Percentiles rank a stretch among this genome's conserved stretches.
Conservation (phyloP, 2,329 filamentous ascomycete species). For the Trichophyton mentagrophytes region DNA sequence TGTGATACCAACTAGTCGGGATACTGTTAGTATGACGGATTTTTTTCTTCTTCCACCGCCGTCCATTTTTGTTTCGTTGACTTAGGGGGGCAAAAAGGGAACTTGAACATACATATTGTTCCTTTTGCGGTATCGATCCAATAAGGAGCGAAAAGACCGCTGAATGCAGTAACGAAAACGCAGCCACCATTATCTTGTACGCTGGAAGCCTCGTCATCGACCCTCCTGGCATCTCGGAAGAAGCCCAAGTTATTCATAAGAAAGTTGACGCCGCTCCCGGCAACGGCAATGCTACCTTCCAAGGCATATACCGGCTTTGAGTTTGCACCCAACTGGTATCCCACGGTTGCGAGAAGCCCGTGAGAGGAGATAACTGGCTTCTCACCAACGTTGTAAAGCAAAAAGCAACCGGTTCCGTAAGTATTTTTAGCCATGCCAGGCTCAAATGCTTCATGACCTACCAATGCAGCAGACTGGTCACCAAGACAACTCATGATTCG, state of each 20-base stretch:
- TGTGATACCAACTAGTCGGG: conserved; percentile 56
- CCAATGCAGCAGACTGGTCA: conserved; percentile 74
- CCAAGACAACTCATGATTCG: conserved; percentile 74
- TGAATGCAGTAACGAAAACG: conserved; percentile 80
- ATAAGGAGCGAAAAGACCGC: conserved; percentile 80
- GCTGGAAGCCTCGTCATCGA: conserved; percentile 50
- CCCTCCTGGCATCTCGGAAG: conserved; percentile 48
- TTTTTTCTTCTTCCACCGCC: background rate
- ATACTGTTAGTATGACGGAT: background rate
- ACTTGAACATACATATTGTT: conserved; percentile 41
- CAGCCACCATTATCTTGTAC: conserved; percentile 70
- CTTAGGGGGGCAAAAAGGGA: background rate
- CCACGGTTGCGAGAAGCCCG: conserved; percentile 73
- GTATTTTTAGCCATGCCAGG: conserved; percentile 82
- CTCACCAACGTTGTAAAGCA: conserved; percentile 76
- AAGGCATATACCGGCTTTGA: conserved; percentile 63
- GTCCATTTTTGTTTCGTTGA: no score
- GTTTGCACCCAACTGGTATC: conserved; percentile 64
- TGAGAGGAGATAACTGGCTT: conserved; percentile 76
- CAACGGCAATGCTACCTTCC: conserved; percentile 73
- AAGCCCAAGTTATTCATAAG: conserved; percentile 54
- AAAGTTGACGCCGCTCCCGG: conserved; percentile 68
- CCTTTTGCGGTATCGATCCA: conserved; percentile 91
- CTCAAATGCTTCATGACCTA: conserved; percentile 73
- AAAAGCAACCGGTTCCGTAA: conserved; percentile 79